Percentiles rank a stretch among this genome's conserved stretches.
These are phyloP conservation scores for Zymoseptoria pseudotritici DNA, from an alignment of 2,329 filamentous ascomycete genomes.

Conservation along the genomic window DNA sequence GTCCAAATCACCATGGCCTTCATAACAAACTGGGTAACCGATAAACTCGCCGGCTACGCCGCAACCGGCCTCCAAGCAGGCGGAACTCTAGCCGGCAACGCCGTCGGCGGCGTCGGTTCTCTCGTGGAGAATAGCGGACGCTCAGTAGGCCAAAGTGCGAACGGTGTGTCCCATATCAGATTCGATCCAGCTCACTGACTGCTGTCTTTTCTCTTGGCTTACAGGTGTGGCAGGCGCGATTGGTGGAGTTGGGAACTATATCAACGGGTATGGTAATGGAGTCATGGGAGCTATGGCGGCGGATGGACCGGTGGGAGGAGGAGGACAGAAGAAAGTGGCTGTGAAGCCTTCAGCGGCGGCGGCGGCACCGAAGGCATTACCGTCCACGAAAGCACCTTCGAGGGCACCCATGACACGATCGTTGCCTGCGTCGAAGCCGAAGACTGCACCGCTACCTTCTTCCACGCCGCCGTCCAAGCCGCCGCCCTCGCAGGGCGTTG, in stretches of 20 bases:
- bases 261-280: constrained; percentile 30
- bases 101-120: constrained; percentile 30
- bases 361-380: background rate
- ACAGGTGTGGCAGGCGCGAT: constrained; percentile 30
- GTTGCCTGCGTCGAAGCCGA: constrained; percentile 5
- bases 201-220: constrained; percentile 2
- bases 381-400: background rate
- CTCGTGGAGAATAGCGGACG: constrained; percentile 29
- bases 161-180: constrained; percentile 11
- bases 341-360: constrained; percentile 17
- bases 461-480: constrained; percentile 2
- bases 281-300: constrained; percentile 27
- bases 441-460: background rate
- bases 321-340: constrained; percentile 19
- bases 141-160: constrained; percentile 28
- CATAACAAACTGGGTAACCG: constrained; percentile 26
- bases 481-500: background rate
- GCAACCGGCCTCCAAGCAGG: constrained; percentile 30
- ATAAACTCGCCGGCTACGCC: constrained; percentile 27
- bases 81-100: constrained; percentile 32
- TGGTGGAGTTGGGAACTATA: constrained; percentile 26
- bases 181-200: constrained; percentile 11
- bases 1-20: constrained; percentile 14
- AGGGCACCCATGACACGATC: constrained; percentile 2
- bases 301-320: constrained; percentile 19